phyloP scores from a whole-genome alignment of 345 rosid genomes.

The Salix udensis region DNA sequence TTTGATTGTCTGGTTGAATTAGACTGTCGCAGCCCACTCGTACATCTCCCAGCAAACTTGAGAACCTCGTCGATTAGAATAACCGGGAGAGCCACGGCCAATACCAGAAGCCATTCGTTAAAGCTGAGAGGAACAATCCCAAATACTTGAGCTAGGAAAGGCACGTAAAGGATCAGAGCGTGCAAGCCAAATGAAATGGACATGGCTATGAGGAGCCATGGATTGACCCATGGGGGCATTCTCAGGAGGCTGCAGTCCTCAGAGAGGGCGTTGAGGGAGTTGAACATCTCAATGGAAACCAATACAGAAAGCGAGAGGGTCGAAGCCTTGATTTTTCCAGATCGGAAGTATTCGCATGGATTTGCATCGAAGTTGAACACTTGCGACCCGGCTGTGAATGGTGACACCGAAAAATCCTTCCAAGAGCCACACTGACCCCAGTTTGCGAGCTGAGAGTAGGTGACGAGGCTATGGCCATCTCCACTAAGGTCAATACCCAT shows the following conservation, averaged over 20 bases:
- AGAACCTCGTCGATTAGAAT: slow-evolving; percentile 81
- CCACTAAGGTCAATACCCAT: slow-evolving; percentile 82
- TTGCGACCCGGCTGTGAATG: slow-evolving; percentile 74
- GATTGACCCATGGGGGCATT: slow-evolving; percentile 99
- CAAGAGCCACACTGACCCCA: slow-evolving; percentile 85
- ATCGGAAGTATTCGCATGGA: slow-evolving; percentile 82
- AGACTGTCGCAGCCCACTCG: slow-evolving; percentile 36
- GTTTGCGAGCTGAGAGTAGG: slow-evolving; percentile 71
- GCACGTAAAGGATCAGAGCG: slow-evolving; percentile 79
- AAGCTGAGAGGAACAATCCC: slow-evolving; percentile 78
- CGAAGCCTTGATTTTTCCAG: slow-evolving; percentile 83
- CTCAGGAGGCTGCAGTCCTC: slow-evolving; percentile 79
- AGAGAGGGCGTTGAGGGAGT: slow-evolving; percentile 86
- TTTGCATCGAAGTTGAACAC: slow-evolving; percentile 45
- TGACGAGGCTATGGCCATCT: slow-evolving; percentile 85
- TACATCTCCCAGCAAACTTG: slow-evolving; percentile 73
- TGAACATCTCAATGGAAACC: slow-evolving; percentile 98
- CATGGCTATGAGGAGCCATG: slow-evolving; percentile 82
- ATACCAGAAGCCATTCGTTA: slow-evolving; percentile 86
- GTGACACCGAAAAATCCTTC: slow-evolving; percentile 59
- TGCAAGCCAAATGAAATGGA: slow-evolving; percentile 71
- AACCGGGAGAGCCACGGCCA: slow-evolving; percentile 75
- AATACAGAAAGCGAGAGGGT: slow-evolving; percentile 85
- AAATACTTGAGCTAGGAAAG: slow-evolving; percentile 76
- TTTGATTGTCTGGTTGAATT: slow-evolving; percentile 33